Evolutionary conservation across 225 moss, liverwort and hornwort species (phyloP).

Genomic region (Asterella californica): DNA sequence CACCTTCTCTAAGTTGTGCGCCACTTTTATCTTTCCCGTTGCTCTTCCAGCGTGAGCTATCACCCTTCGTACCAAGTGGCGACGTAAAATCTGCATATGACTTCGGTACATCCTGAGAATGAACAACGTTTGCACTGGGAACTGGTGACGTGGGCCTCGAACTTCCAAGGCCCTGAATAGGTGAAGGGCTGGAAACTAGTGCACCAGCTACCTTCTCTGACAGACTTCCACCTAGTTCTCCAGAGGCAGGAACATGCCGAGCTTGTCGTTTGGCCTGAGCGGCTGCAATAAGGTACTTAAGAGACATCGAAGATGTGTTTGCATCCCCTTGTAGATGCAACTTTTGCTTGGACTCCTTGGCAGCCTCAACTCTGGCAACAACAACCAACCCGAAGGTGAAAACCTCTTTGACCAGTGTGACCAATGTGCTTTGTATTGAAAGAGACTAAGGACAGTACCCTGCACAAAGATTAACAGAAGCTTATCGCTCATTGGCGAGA

Average conservation of each 20-base stretch:
- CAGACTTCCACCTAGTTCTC: conserved; percentile 45
- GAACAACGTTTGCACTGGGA: conserved; percentile 33
- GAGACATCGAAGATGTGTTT: conserved; percentile 63
- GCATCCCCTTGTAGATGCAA: conserved; percentile 66
- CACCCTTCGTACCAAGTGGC: conserved; percentile 34
- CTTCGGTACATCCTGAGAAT: conserved; percentile 45
- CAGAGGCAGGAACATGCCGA: conserved; percentile 51
- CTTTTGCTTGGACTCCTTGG: conserved; percentile 90
- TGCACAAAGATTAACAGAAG: too few relatives aligned
- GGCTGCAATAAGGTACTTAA: conserved; percentile 98
- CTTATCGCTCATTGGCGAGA: too few relatives aligned
- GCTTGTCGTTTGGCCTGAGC: conserved; percentile 95
- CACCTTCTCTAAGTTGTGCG: conserved; percentile 36
- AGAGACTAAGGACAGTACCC: too few relatives aligned
- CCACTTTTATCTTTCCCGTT: conserved; percentile 52
- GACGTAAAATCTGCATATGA: conserved; percentile 35
- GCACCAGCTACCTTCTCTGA: conserved; percentile 60
- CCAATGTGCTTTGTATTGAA: too few relatives aligned
- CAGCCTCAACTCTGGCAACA: conserved; percentile 73
- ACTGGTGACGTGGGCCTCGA: conserved; percentile 74
- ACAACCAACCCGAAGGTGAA: not conserved
- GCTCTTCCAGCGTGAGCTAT: conserved; percentile 45
- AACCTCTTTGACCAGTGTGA: too few relatives aligned
- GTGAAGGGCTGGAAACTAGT: conserved; percentile 80
- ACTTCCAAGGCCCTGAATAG: conserved; percentile 66